Percentiles rank a stretch among this genome's conserved stretches.
Evolutionary conservation across 768 basidiomycete species (phyloP).

Genomic region (Naganishia kalamii): DNA sequence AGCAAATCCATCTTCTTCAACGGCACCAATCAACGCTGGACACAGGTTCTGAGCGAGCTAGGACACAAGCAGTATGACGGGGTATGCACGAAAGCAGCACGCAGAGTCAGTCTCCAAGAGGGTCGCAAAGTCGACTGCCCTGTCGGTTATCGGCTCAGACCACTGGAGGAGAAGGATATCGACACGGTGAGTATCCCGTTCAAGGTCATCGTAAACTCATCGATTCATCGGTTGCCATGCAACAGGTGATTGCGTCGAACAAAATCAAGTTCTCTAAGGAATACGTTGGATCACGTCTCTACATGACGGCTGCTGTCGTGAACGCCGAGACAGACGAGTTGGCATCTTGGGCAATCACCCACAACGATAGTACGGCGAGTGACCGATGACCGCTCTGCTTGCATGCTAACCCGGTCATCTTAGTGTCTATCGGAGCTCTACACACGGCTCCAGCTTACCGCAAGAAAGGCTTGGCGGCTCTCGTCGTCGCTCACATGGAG

Average conservation of each 20-base stretch:
- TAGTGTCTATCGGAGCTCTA: too few relatives aligned
- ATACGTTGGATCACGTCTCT: not conserved
- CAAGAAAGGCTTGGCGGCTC: not conserved
- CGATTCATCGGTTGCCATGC: not conserved
- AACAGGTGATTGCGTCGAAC: not conserved
- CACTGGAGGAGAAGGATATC: not conserved
- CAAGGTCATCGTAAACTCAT: not conserved
- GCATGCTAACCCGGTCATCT: too few relatives aligned
- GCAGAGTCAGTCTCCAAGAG: not conserved
- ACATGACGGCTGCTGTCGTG: not conserved
- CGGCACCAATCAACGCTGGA: constrained; percentile 10
- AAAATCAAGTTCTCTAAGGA: not conserved
- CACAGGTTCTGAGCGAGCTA: not conserved
- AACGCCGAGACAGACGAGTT: constrained; percentile 8
- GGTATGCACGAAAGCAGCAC: not conserved
- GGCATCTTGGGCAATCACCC: constrained; percentile 4
- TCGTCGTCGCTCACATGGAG: not conserved
- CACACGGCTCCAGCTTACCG: too few relatives aligned
- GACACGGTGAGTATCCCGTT: not conserved
- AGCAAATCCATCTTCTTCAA: constrained; percentile 6
- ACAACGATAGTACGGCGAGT: not conserved
- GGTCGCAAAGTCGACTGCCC: not conserved
- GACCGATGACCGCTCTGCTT: too few relatives aligned
- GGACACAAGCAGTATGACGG: not conserved
- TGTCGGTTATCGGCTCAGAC: not conserved